A percentile compares a stretch with the other conserved stretches of the same genome.
Evolutionary conservation across 176 grass and related monocot genomes (phyloP).

Genomic region (Otatea glauca): DNA sequence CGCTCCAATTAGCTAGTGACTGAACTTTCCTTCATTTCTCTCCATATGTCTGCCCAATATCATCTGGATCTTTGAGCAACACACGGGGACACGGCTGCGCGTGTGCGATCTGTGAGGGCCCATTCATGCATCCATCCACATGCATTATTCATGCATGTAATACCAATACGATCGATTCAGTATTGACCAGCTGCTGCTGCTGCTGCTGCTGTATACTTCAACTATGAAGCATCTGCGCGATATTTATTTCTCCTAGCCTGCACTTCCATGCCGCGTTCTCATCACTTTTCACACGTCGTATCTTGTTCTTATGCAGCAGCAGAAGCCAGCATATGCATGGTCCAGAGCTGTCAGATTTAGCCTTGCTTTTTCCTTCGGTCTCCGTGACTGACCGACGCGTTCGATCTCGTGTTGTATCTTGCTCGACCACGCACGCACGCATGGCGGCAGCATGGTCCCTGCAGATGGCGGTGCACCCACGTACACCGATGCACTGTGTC

Average conservation of each 20-base stretch:
- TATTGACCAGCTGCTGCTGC: background rate
- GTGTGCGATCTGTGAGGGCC: background rate
- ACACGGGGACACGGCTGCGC: background rate
- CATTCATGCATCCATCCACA: background rate
- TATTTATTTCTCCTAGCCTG: background rate
- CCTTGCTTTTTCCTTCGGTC: background rate
- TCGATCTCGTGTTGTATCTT: background rate
- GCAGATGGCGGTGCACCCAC: background rate
- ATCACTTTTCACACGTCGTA: background rate
- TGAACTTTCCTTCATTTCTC: background rate
- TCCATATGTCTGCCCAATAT: background rate
- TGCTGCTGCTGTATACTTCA: background rate
- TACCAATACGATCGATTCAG: background rate
- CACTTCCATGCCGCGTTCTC: conserved; percentile 21
- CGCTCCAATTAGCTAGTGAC: background rate
- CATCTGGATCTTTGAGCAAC: background rate
- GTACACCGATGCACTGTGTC: background rate
- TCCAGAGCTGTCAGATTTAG: background rate
- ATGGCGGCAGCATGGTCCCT: conserved; percentile 17
- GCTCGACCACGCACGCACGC: conserved; percentile 13
- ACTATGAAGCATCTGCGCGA: background rate
- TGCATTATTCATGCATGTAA: background rate
- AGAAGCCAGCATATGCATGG: background rate
- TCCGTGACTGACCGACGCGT: background rate
- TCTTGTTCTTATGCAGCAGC: conserved; percentile 14